Conservation (phyloP, 345 rosid species). For the Carallia pectinifolia region DNA sequence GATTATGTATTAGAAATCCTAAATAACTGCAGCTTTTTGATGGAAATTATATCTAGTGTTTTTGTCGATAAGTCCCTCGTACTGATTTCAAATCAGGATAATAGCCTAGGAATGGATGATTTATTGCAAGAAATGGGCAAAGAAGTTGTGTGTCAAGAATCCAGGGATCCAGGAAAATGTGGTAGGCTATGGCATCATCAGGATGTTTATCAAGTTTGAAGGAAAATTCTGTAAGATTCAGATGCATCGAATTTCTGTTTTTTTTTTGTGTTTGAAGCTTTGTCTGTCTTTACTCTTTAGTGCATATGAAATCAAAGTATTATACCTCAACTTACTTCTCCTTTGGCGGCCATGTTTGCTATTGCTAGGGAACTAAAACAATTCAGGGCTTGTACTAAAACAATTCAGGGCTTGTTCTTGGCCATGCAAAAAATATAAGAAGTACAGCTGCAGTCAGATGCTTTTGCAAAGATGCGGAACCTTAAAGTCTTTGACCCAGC, state of each 20-base stretch:
- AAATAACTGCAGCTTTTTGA: slow-evolving; percentile 4
- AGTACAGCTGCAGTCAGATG: neutral
- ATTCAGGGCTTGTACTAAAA: slow-evolving; percentile 1
- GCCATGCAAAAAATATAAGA: neutral
- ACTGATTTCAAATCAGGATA: neutral
- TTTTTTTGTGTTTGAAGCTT: no score
- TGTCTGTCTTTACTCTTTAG: no score
- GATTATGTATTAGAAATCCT: neutral
- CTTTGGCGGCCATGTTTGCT: no score
- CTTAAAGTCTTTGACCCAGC: neutral
- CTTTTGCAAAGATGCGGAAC: slow-evolving; percentile 10
- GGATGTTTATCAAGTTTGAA: neutral
- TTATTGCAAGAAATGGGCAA: no score
- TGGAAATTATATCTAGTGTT: slow-evolving; percentile 3
- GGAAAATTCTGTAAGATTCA: slow-evolving; percentile 1
- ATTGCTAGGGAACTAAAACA: slow-evolving; percentile 11
- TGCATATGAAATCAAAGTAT: no score
- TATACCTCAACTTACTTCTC: no score
- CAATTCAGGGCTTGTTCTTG: no score
- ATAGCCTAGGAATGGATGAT: neutral
- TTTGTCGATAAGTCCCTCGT: slow-evolving; percentile 6
- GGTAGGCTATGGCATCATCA: no score
- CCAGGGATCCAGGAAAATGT: no score
- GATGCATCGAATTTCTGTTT: neutral
- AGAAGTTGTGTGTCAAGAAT: no score